Conservation (phyloP, 257 asterid species). For the Petrea volubilis region DNA sequence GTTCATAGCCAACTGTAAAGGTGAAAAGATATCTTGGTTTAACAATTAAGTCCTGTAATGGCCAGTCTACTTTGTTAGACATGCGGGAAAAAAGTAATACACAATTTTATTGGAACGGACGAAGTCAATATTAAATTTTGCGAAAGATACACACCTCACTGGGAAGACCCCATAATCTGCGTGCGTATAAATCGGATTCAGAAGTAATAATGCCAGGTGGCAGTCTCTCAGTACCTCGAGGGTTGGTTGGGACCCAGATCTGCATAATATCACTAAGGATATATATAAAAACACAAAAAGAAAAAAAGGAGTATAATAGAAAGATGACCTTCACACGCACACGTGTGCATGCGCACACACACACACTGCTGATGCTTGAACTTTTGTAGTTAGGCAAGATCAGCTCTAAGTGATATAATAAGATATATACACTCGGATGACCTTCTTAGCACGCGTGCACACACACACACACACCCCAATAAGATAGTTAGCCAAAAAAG, state of each 20-base stretch:
- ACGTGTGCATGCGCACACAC: no score
- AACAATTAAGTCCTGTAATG: slow-evolving; percentile 63
- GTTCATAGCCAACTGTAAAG: slow-evolving; percentile 82
- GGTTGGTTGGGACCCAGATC: slow-evolving; percentile 87
- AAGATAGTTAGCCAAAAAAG: no score
- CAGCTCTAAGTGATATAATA: not conserved
- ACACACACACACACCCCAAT: no score
- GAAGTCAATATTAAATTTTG: no score
- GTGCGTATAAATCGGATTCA: slow-evolving; percentile 70
- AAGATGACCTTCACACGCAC: not conserved
- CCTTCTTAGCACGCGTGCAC: no score
- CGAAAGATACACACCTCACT: slow-evolving; percentile 55
- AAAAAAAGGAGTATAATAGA: not conserved
- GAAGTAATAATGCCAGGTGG: slow-evolving; percentile 67
- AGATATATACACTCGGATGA: no score
- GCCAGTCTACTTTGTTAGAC: slow-evolving; percentile 14
- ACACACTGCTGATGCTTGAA: not conserved
- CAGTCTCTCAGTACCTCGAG: slow-evolving; percentile 84
- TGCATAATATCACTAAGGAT: slow-evolving; percentile 32
- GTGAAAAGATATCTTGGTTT: slow-evolving; percentile 90
- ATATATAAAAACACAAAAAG: not conserved
- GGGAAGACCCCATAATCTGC: slow-evolving; percentile 86
- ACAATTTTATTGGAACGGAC: no score
- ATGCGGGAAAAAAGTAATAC: no score
- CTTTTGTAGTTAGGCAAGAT: not conserved